Evolutionary conservation across 176 grass and related monocot species (phyloP).

Genomic region (Bonia amplexicaulis): DNA sequence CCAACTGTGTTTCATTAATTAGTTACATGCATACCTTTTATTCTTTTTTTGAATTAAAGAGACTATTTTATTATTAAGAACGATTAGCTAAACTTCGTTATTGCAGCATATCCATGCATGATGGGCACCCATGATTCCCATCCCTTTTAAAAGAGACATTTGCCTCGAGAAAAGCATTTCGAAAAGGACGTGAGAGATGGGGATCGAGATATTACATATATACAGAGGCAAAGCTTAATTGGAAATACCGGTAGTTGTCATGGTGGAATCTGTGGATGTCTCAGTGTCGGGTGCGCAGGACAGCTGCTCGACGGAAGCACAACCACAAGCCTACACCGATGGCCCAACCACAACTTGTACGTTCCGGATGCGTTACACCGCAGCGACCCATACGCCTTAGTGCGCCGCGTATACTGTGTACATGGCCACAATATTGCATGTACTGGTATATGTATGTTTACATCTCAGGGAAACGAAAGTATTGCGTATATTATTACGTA

Average conservation of each 20-base stretch:
- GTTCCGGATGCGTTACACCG: neutral
- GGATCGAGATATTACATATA: neutral
- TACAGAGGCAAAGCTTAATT: neutral
- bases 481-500: too few species aligned
- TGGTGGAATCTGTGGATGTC: neutral
- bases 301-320: neutral
- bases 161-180: slow-evolving; percentile 1
- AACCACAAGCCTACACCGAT: neutral
- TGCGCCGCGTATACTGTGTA: neutral
- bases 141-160: neutral
- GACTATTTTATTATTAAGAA: too few species aligned
- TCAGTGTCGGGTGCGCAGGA: neutral
- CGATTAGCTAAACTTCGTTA: too few species aligned
- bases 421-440: neutral
- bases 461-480: too few species aligned
- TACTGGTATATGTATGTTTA: too few species aligned
- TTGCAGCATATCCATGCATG: neutral
- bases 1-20: too few species aligned
- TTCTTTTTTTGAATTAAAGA: neutral
- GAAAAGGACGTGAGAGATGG: neutral
- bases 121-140: neutral
- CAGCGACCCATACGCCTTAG: neutral
- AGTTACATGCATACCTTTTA: too few species aligned
- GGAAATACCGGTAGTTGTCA: neutral
- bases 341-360: neutral